Evolutionary conservation across 129 eudicot species (phyloP), one percentile per base, ranked within the genome.

Genomic region (Lactuca saligna): DNA sequence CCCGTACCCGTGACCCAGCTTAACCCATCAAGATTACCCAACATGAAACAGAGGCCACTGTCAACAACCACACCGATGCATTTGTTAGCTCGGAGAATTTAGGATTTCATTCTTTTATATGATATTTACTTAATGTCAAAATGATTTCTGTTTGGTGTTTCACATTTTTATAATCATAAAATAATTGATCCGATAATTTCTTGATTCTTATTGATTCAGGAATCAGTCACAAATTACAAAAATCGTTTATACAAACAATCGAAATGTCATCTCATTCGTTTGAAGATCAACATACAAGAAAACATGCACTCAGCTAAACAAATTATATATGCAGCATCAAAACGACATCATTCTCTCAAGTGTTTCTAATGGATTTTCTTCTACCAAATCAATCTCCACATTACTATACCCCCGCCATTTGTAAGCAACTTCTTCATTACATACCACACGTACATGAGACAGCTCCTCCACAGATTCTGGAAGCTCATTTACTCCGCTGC

Each of bases 301-400:
- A 11, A 11, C 0, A 10, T 2, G 12, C 49, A 42, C 49, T 42
- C 49, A 42, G 9, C 49, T 9, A 42, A 4, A 35, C 38, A 4
- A 6, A 42, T 42, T 42, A 8, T 42, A 42, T 42, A 8, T 12
- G 9, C 49, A 42, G 49, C 10, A 12, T 42, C 13, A 42, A 42
- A 8, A 8, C 10, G 13, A 8, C 10, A 31, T 58, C 17, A 60
- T 60, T 6, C 34, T 34, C 46, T 33, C 34, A 33, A 60, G 15
- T 44, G 46, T 34, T 60, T 14, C 65, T 0, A 60, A 14, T 60
- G 20, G 14, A 4, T 34, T 44, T 60, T 60, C 65, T 60, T 60
- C 65, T 17, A 60, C 65, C 65, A 34, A 16, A 60, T 14, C 39
- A 32, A 60, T 12, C 65, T 60, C 65, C 46, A 60, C 65, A 34